Conservation (phyloP, 495 filamentous ascomycete species). For the Xanthoparmelia taractica region DNA sequence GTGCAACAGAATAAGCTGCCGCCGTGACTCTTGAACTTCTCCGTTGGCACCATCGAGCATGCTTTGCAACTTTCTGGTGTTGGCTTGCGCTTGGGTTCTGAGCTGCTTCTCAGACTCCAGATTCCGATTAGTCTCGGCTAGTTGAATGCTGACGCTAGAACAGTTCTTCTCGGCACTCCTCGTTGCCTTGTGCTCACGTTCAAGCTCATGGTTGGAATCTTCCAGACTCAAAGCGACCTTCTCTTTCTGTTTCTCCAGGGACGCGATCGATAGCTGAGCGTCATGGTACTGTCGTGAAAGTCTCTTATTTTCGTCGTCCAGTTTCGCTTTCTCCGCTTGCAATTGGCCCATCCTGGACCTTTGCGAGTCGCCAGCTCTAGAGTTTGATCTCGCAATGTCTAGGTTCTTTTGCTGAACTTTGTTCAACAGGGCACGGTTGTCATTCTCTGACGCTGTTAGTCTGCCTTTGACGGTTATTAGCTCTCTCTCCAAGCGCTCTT, state of each 20-base stretch:
- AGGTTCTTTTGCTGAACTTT: conserved; percentile 97
- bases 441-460: conserved; percentile 88
- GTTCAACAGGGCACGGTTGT: conserved; percentile 90
- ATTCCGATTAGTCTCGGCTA: conserved; percentile 81
- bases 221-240: conserved; percentile 83
- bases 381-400: conserved; percentile 86
- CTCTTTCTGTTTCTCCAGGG: conserved; percentile 91
- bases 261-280: conserved; percentile 72
- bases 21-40: conserved; percentile 71
- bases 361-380: conserved; percentile 76
- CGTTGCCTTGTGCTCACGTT: conserved; percentile 80
- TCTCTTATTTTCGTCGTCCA: conserved; percentile 76
- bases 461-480: conserved; percentile 88
- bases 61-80: conserved; percentile 69
- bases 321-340: conserved; percentile 74
- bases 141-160: conserved; percentile 71
- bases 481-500: conserved; percentile 86
- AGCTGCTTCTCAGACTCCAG: conserved; percentile 88
- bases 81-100: conserved; percentile 75
- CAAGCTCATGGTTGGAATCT: conserved; percentile 89
- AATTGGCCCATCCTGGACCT: conserved; percentile 67
- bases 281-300: conserved; percentile 82
- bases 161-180: conserved; percentile 85
- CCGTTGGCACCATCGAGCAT: conserved; percentile 67
- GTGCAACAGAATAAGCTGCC: conserved; percentile 70